Evolutionary conservation across 2,329 filamentous ascomycete species (phyloP), one percentile per base, ranked within the genome.

Genomic region (Myriosclerotinia curreyana): DNA sequence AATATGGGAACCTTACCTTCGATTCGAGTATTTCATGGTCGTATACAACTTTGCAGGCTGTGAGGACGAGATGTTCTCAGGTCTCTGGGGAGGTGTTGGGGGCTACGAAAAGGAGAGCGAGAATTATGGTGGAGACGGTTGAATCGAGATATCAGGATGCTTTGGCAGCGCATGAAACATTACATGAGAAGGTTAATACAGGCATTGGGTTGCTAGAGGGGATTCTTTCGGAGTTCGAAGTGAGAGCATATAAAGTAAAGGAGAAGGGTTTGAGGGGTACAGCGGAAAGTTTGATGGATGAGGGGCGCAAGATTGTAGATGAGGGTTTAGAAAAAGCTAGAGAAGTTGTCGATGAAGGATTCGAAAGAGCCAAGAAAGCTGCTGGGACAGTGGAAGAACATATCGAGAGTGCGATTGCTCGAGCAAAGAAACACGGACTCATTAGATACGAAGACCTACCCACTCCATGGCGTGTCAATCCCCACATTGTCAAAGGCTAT

Each of bases 391-490:
- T 99, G 34, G 91, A 96, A 71, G 89, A 95, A 68, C 91, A 90
- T 68, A 88, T 99, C 49, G 89, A 94, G 71, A 83, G 84, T 62
- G 94, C 95, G 15, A 86, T 96, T 64, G 72, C 80, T 25, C 82
- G 87, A 64, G 92, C 93, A 36, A 84, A 89, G 70, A 88, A 96
- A 74, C 84, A 91, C 58, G 91, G 93, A 55, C 82, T 97, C 17
- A 89, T 99, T 70, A 83, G 84, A 66, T 99, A 98, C 78, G 87
- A 96, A 54, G 92, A 97, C 72, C 82, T 99, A 6, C 95, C 95
- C 1, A 81, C 89, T 46, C 95, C 95, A 0, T 99, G 95, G 95
- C 85, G 90, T 66, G 89, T 96, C 73, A 99, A 99, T 77, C 92
- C 93, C 2, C 92, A 99, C 77, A 98, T 99, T 74, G 81, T 87